Percentiles rank a stretch among this genome's conserved stretches.
Conservation (phyloP, 768 basidiomycete species). For the Leccinum rimulosum region DNA sequence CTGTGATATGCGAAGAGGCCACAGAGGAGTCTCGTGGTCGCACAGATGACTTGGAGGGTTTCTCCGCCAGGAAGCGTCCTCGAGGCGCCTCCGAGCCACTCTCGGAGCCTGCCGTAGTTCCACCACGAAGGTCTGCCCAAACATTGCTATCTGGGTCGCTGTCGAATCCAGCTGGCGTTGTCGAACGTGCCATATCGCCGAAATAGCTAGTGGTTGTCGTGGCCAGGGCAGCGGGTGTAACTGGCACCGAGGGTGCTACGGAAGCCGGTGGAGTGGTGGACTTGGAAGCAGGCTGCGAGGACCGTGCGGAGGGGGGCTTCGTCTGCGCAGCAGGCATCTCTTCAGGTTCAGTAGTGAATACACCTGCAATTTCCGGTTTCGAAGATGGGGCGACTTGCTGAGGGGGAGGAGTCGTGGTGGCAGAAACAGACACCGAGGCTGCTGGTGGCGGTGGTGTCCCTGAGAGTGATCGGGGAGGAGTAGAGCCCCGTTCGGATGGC, state of each 20-base stretch:
- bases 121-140: constrained; percentile 26
- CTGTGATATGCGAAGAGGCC: constrained; percentile 23
- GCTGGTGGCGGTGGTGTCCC: constrained; percentile 21
- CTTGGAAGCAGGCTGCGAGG: constrained; percentile 19
- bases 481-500: constrained; percentile 13
- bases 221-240: constrained; percentile 21
- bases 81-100: constrained; percentile 20
- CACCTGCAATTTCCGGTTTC: constrained; percentile 40
- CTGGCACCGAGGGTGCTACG: constrained; percentile 20
- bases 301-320: constrained; percentile 6
- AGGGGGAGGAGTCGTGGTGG: constrained; percentile 14
- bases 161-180: constrained; percentile 23
- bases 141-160: constrained; percentile 25
- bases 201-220: constrained; percentile 18
- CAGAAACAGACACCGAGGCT: constrained; percentile 14
- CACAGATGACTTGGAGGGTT: constrained; percentile 24
- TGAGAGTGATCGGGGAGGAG: constrained; percentile 22
- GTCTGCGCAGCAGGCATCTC: constrained; percentile 18
- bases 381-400: constrained; percentile 11
- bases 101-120: constrained; percentile 11
- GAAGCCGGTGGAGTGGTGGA: constrained; percentile 18
- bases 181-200: constrained; percentile 24
- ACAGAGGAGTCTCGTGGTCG: constrained; percentile 26
- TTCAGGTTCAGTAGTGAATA: constrained; percentile 53
- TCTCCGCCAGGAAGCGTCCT: constrained; percentile 17